Evolutionary conservation across 1,284 basidiomycete species (phyloP).

Genomic region (Rhizoctonia solani): DNA sequence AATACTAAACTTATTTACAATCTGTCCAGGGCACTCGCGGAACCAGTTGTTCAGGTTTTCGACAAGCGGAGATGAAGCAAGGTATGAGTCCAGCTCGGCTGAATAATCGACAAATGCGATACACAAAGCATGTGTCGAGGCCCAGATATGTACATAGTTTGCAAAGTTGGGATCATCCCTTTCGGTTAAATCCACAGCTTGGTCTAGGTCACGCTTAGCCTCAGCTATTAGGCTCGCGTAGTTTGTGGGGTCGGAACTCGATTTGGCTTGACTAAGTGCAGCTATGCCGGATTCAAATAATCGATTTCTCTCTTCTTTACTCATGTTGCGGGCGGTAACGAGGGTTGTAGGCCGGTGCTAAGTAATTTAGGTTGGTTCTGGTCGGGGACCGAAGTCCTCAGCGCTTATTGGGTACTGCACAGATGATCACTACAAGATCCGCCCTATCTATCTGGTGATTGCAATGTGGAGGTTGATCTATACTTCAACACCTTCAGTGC

Average conservation of each 20-base stretch:
- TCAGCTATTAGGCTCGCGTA: not conserved
- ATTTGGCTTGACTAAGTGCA: not conserved
- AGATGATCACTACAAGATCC: not conserved
- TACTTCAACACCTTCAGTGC: not conserved
- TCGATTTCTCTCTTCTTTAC: not conserved
- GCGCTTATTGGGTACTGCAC: no score
- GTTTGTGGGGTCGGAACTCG: not conserved
- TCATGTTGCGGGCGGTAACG: no score
- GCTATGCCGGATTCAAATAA: not conserved
- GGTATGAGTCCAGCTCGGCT: not conserved
- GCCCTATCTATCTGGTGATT: not conserved
- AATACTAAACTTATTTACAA: not conserved
- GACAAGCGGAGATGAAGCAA: not conserved
- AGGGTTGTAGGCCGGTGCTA: no score
- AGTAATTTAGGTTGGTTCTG: no score
- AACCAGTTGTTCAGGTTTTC: not conserved
- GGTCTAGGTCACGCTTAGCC: not conserved
- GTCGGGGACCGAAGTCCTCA: no score
- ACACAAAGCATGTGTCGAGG: not conserved
- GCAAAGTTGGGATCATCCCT: constrained; percentile 3
- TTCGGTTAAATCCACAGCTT: not conserved
- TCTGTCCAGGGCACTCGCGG: no score
- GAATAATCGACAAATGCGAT: not conserved
- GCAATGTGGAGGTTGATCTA: constrained; percentile 9
- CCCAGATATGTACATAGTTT: not conserved